A percentile compares a stretch with the other conserved stretches of the same genome.
These are phyloP conservation scores for Kluyveromyces lactis DNA, from an alignment of 805 yeast species.

Conservation along the genomic window DNA sequence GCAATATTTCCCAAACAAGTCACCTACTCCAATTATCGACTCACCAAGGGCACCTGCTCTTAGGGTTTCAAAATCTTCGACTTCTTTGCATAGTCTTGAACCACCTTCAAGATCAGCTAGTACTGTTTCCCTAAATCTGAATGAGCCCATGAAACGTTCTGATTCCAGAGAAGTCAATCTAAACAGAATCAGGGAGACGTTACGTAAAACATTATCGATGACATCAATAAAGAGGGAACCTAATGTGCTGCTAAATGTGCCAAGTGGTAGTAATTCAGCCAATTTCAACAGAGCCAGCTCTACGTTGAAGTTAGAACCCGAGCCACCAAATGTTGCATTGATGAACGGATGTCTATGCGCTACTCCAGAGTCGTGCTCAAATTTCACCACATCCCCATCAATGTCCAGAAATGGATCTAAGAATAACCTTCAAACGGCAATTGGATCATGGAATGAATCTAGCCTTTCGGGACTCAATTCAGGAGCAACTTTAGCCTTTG, in stretches of 20 bases:
- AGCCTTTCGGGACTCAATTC: neutral
- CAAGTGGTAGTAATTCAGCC: neutral
- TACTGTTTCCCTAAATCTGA: neutral
- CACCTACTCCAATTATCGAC: slow-evolving; percentile 1
- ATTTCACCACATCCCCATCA: slow-evolving; percentile 21
- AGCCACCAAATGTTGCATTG: slow-evolving; percentile 21
- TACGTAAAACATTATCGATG: slow-evolving; percentile 22
- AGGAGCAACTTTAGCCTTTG: neutral
- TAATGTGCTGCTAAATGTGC: neutral
- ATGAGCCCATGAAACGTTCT: neutral
- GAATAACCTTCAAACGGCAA: slow-evolving; percentile 1
- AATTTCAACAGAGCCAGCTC: slow-evolving; percentile 13
- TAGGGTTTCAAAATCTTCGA: slow-evolving; percentile 16
- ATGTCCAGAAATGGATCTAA: slow-evolving; percentile 19
- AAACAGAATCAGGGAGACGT: slow-evolving; percentile 15
- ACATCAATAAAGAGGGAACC: slow-evolving; percentile 4
- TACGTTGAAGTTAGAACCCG: slow-evolving; percentile 25
- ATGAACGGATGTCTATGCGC: slow-evolving; percentile 28
- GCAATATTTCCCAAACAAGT: slow-evolving; percentile 15
- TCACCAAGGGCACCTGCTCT: slow-evolving; percentile 3
- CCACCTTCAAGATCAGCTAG: slow-evolving; percentile 17
- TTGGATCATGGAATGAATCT: slow-evolving; percentile 1
- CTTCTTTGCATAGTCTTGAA: slow-evolving; percentile 16
- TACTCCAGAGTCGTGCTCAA: slow-evolving; percentile 25
- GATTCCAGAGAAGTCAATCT: slow-evolving; percentile 11